A percentile compares a stretch with the other conserved stretches of the same genome.
Evolutionary conservation across 257 asterid genomes (phyloP).

Genomic region (Salvia rosmarinus): DNA sequence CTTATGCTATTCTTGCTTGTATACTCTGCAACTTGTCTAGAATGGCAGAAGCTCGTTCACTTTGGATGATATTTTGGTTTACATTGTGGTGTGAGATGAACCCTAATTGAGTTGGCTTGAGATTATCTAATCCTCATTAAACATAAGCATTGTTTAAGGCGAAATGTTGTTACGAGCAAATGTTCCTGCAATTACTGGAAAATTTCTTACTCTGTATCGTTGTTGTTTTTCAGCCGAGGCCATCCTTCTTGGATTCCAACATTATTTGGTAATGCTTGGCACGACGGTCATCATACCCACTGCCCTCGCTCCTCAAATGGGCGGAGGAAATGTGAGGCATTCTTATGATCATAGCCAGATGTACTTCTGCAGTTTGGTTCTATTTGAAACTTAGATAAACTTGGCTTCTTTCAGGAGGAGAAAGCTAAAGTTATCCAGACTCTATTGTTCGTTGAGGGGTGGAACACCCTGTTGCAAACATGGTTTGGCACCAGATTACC

Average conservation of each 20-base stretch:
- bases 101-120: neutral
- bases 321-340: constrained; percentile 90
- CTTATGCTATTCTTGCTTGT: constrained; percentile 17
- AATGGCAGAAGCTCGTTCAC: neutral
- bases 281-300: constrained; percentile 89
- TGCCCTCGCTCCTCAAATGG: constrained; percentile 96
- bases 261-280: constrained; percentile 91
- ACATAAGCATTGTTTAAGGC: neutral
- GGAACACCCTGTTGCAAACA: constrained; percentile 83
- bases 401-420: constrained; percentile 65
- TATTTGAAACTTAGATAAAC: neutral
- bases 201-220: constrained; percentile 23
- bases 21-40: constrained; percentile 5
- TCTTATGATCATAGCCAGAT: constrained; percentile 14
- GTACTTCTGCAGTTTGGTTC: neutral
- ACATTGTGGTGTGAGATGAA: neutral
- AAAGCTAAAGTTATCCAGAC: constrained; percentile 94
- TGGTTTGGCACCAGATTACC: constrained; percentile 91
- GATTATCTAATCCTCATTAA: neutral
- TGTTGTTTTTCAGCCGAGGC: constrained; percentile 79
- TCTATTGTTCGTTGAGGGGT: constrained; percentile 77
- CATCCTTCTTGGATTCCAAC: constrained; percentile 92
- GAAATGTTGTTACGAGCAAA: neutral
- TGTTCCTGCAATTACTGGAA: constrained; percentile 1
- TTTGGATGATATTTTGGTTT: neutral